A percentile compares a stretch with the other conserved stretches of the same genome.
Conservation (phyloP, 768 basidiomycete species). For the Trametopsis cervina region DNA sequence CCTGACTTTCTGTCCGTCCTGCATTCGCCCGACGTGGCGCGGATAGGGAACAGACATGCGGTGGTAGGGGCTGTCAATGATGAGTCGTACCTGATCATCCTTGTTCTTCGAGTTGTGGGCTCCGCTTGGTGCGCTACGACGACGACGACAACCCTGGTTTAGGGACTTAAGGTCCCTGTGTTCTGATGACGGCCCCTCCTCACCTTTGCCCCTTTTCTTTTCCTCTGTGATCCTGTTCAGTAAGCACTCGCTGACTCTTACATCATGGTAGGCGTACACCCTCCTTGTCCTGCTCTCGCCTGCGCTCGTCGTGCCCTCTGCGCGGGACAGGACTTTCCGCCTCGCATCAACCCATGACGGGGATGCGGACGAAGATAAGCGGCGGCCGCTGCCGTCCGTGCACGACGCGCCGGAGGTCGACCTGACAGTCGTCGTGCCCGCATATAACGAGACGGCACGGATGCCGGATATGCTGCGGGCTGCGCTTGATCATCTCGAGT, state of each 20-base stretch:
- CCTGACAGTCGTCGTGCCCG: constrained; percentile 81
- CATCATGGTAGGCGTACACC: too few species aligned
- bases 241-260: too few species aligned
- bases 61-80: constrained; percentile 7
- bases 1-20: too few species aligned
- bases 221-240: too few species aligned
- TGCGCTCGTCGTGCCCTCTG: constrained; percentile 47
- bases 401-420: constrained; percentile 54
- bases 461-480: constrained; percentile 79
- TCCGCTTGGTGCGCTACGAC: constrained; percentile 45
- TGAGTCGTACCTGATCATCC: constrained; percentile 79
- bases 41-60: neutral
- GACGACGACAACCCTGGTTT: constrained; percentile 59
- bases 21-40: neutral
- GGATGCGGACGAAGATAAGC: constrained; percentile 43
- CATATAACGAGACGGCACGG: constrained; percentile 84
- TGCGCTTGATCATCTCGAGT: constrained; percentile 58
- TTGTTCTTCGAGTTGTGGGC: constrained; percentile 88
- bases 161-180: constrained; percentile 32
- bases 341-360: constrained; percentile 25
- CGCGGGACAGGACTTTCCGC: constrained; percentile 67
- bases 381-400: constrained; percentile 49
- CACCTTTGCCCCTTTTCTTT: constrained; percentile 5
- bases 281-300: constrained; percentile 74
- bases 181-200: constrained; percentile 24